Evolutionary conservation across 805 yeast genomes (phyloP).

Genomic region (Lipomyces japonicus): DNA sequence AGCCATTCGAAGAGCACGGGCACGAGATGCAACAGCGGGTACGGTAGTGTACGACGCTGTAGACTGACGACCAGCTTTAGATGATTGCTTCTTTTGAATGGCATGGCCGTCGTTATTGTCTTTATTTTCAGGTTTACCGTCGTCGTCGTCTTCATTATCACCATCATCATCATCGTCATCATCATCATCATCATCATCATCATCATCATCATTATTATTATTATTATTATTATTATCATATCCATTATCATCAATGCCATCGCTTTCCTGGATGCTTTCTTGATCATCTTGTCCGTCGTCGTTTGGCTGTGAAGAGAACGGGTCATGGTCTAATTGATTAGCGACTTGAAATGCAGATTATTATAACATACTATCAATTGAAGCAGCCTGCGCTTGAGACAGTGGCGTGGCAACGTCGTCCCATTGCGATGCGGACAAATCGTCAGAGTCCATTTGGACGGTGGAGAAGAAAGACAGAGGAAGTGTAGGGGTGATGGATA

Average conservation of each 20-base stretch:
- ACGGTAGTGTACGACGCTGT: slow-evolving; percentile 16
- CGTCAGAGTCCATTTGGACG: slow-evolving; percentile 18
- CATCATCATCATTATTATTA: background rate
- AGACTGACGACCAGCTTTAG: background rate
- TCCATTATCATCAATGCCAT: background rate
- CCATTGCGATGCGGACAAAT: slow-evolving; percentile 26
- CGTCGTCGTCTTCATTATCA: background rate
- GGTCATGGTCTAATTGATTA: background rate
- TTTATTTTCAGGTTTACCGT: background rate
- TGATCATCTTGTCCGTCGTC: background rate
- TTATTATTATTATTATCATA: slow-evolving; percentile 3
- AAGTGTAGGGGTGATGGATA: no score
- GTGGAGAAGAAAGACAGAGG: no score
- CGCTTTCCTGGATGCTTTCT: no score
- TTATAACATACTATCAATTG: slow-evolving; percentile 3
- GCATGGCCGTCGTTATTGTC: background rate
- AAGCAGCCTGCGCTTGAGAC: slow-evolving; percentile 7
- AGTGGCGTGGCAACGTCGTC: slow-evolving; percentile 26
- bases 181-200: background rate
- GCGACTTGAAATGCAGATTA: background rate
- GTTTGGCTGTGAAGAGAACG: slow-evolving; percentile 1
- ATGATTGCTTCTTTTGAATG: background rate
- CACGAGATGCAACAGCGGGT: slow-evolving; percentile 25
- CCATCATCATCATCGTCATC: slow-evolving; percentile 2
- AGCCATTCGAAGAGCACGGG: slow-evolving; percentile 26